Evolutionary conservation across 108 stramenopile genomes (phyloP), one percentile per base, ranked within the genome.

Genomic region (Pseudonitzschia multiseries): DNA sequence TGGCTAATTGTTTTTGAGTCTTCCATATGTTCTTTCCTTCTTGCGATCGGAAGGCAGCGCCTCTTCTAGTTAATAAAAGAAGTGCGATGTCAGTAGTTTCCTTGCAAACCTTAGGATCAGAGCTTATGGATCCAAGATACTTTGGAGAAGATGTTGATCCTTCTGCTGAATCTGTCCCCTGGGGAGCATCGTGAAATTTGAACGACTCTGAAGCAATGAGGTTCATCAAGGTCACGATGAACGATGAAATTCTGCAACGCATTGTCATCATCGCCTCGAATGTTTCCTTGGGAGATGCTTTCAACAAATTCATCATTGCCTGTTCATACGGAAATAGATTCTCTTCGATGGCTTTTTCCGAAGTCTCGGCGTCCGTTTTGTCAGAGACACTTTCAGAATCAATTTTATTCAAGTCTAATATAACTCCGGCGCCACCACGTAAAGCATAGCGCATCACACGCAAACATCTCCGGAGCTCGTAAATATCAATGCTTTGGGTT

Each of bases 81-180:
- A 89, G 77, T 24, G 91, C 77, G 51, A 92, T 71, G 42, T 91
- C 79, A 52, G 83, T 69, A 5, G 83, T 74, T 76, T 95, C 94
- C 56, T 89, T 92, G 76, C 90, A 92, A 20, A 95, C 76, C 65
- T 95, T 95, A 40, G 89, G 54, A 60, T 95, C 94, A 6, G 82
- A 57, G 57, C 86, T 83, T 33, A 92, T 79, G 24, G 54, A 67
- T 62, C 74, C 73, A 26, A 60, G 41, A 24, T 53, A 73, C 48
- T 74, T 85, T 48, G 18, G 46, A 48, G 18, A 2, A 18, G 46
- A 48, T 2, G 17, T 56, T 21, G 54, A 24, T 56, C 54, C 54
- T 48, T 46, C 56, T 43, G 65, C 61, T 31, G 41, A 68, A 68
- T 66, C 81, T 53, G 66, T 76, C 8, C 13, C 59, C 28, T 65